Evolutionary conservation across 805 yeast genomes (phyloP), one percentile per base, ranked within the genome.

Genomic region (Zygosaccharomyces pseudorouxii): DNA sequence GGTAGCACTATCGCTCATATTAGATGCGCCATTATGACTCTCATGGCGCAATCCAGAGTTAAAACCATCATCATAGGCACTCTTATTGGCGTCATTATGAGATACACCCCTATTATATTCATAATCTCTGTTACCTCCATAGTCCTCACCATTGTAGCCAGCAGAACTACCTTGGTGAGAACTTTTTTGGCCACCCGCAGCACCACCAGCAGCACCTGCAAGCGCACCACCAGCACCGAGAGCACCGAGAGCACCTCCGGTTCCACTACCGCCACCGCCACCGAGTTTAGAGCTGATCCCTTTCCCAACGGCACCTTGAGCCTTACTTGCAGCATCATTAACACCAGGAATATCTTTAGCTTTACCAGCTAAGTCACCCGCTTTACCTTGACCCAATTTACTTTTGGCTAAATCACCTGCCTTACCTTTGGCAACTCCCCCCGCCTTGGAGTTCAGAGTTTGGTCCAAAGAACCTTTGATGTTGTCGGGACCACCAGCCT

Each of bases 271-370:
- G 1, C 36, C 38, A 12, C 29, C 29, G 16, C 19, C 28, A 30
- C 18, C 38, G n/a, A 12, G 38, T 20, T 45, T 30, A 20, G 29
- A 38, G 18, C 19, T n/a, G 10, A 38, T 7, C 10, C 30, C 41
- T 5, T 16, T 23, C 10, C 28, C 41, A 9, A 38, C 29, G 8
- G 41, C 29, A 20, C 28, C 29, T 12, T 38, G 41, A 16, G 41
- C 41, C 11, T n/a, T 38, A 20, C 19, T 22, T 9, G 19, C 28
- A 12, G 41, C 41, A 12, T 38, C 29, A 27, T 27, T 38, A 7
- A 28, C 41, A 8, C 41, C 48, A 16, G 48, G 41, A 16, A 46
- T 39, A 19, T 41, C 45, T 5, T 43, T 31, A 5, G 47, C 38
- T 14, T 31, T 30, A 5, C 38, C 40, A 6, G 41, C 42, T 7